Percentiles rank a stretch among this genome's conserved stretches.
phyloP scores from a whole-genome alignment of 768 basidiomycete species.

The Tulasnella calospora region DNA sequence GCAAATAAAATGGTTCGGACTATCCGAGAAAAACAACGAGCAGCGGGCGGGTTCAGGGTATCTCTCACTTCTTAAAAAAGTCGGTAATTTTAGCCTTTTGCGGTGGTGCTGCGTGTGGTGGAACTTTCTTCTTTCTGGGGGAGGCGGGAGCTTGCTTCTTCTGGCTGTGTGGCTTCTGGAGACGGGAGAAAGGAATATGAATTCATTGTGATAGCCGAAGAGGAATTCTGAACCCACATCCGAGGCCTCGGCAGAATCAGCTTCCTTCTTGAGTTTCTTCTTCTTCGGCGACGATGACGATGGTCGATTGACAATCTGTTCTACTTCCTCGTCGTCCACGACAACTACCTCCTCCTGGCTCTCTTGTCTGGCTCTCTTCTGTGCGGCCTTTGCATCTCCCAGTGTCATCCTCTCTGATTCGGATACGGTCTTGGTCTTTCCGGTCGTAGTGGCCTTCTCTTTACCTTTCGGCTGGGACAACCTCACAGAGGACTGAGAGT shows the following conservation, averaged over 20 bases:
- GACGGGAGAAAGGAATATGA: neutral
- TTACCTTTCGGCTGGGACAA: neutral
- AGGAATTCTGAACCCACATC: neutral
- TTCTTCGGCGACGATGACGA: neutral
- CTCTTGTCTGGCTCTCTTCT: neutral
- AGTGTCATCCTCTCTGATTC: neutral
- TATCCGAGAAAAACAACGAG: neutral
- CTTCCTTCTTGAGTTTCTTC: neutral
- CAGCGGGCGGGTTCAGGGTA: neutral
- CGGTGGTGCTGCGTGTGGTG: neutral
- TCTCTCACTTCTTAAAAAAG: slow-evolving; percentile 20
- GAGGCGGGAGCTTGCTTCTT: neutral
- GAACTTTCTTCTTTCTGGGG: slow-evolving; percentile 4
- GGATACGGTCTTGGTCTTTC: neutral
- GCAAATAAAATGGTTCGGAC: neutral
- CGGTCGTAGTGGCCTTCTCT: neutral
- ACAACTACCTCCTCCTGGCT: neutral
- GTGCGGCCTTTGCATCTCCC: neutral
- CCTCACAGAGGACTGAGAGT: neutral
- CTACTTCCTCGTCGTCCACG: neutral
- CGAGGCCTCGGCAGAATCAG: neutral
- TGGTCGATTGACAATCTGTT: neutral
- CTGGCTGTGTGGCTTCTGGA: neutral
- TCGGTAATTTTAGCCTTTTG: slow-evolving; percentile 22
- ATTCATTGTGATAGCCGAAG: neutral